Percentiles rank a stretch among this genome's conserved stretches.
Evolutionary conservation across 257 asterid species (phyloP).

Genomic region (Jaltomata sinuosa): DNA sequence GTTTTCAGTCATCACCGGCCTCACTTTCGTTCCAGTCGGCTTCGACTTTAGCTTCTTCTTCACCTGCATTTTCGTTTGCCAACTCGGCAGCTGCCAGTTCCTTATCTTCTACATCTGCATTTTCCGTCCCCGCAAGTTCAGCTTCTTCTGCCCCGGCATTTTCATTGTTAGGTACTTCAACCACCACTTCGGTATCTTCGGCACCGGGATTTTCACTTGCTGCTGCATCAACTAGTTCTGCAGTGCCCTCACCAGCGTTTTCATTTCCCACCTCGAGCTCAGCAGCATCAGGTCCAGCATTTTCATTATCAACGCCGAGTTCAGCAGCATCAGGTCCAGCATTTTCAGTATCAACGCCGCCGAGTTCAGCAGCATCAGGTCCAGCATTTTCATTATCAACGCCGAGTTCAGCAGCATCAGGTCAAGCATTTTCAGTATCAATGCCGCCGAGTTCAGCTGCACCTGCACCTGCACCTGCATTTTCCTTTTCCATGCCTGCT

Average conservation of each 20-base stretch:
- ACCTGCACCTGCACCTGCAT: too few species aligned
- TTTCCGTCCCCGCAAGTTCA: background rate
- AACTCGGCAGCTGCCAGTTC: slow-evolving; percentile 1
- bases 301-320: slow-evolving; percentile 2
- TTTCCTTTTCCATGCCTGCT: slow-evolving; percentile 8
- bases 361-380: background rate
- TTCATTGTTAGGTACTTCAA: background rate
- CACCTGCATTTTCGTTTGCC: slow-evolving; percentile 15
- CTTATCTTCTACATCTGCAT: slow-evolving; percentile 2
- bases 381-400: background rate
- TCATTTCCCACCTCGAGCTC: slow-evolving; percentile 26
- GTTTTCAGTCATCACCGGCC: slow-evolving; percentile 1
- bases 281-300: slow-evolving; percentile 27
- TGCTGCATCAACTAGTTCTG: slow-evolving; percentile 20
- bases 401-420: background rate
- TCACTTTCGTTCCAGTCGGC: background rate
- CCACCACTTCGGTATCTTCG: slow-evolving; percentile 15
- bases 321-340: slow-evolving; percentile 19
- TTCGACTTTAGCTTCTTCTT: background rate
- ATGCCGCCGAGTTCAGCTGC: slow-evolving; percentile 6
- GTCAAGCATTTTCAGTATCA: background rate
- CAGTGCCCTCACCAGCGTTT: slow-evolving; percentile 34
- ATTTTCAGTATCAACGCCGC: background rate
- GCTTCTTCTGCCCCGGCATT: slow-evolving; percentile 10
- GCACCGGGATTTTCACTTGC: slow-evolving; percentile 19